Evolutionary conservation across 2,329 filamentous ascomycete species (phyloP).

Genomic region (Neospermospora avenae): DNA sequence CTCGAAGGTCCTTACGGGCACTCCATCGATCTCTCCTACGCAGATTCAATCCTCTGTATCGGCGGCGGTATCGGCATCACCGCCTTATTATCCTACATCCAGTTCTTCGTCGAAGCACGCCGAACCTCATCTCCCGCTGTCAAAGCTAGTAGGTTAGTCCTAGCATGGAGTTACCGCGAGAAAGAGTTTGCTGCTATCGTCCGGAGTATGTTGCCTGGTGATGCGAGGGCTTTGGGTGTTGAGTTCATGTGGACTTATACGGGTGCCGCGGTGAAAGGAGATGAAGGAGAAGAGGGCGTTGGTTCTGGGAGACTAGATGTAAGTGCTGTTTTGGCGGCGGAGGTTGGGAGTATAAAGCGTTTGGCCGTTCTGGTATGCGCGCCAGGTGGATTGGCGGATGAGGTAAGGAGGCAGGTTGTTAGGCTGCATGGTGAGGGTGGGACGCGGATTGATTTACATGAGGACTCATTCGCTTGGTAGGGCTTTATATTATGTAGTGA

Average conservation of each 20-base stretch:
- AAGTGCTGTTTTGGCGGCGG: slow-evolving; percentile 22
- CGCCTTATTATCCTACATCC: slow-evolving; percentile 41
- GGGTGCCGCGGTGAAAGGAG: not conserved
- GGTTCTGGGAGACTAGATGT: slow-evolving; percentile 18
- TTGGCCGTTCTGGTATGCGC: slow-evolving; percentile 12
- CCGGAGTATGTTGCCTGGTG: not conserved
- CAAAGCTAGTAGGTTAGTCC: not conserved
- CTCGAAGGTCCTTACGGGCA: slow-evolving; percentile 14
- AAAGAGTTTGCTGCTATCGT: not conserved
- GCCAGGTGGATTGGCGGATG: slow-evolving; percentile 8
- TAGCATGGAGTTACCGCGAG: slow-evolving; percentile 4
- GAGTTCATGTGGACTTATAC: slow-evolving; percentile 2
- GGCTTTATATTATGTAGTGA: too few species aligned
- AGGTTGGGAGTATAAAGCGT: slow-evolving; percentile 22
- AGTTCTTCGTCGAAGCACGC: not conserved
- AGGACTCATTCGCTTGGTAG: slow-evolving; percentile 12
- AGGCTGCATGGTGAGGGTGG: not conserved
- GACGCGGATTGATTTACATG: slow-evolving; percentile 7
- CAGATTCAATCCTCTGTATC: slow-evolving; percentile 41
- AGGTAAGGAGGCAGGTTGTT: slow-evolving; percentile 1
- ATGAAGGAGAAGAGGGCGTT: not conserved
- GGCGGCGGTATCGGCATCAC: slow-evolving; percentile 46
- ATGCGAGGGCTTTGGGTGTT: not conserved
- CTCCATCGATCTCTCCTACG: slow-evolving; percentile 33
- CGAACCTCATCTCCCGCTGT: not conserved